Evolutionary conservation across 23 red algal genomes (phyloP), one percentile per base, ranked within the genome.

Genomic region (Chondrus crispus): DNA sequence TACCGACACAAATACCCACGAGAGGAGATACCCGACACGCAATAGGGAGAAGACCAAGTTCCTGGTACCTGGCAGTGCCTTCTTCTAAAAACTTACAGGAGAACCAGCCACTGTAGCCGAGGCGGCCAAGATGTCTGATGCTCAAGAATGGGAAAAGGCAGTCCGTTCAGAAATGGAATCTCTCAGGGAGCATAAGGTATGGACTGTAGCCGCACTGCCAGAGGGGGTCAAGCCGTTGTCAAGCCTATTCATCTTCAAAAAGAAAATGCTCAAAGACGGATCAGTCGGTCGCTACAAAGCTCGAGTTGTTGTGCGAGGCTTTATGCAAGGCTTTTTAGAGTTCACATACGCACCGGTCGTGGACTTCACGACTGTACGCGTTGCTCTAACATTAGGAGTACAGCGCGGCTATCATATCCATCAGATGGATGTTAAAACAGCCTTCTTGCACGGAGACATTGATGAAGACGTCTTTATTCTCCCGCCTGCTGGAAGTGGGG

Each of bases 241-340:
- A 66, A 8, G 26, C 1, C 26, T 32, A 32, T 32, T 66, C 44
- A 53, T 80, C 44, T 80, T 85, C 12, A 43, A 85, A 43, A 43
- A 66, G 35, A 85, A 85, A 52, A 28, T 16, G 11, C 18, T 69
- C 14, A 35, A 46, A 2, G 57, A 19, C 16, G 81, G 81, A 28
- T 50, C 41, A 13, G 81, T 85, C 19, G 28, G 13, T 29, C 57
- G 58, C 2, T 76, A 37, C 81, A 85, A 85, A 63, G 58, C 81
- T 13, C 63, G 1, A 4, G 33, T 85, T 68, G 81, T 85, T 41
- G 3, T 41, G 12, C 38, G 58, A 29, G 60, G 81, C 29, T 85
- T 38, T 53, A 29, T 52, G 24, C 81, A 85, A 16, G 20, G 60
- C 1, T 32, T 32, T 66, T n/a, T 66, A 2, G 35, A 32, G 9